Conservation (phyloP, 441 rosid genomes). For the Bocquillonia castaneifolia region DNA sequence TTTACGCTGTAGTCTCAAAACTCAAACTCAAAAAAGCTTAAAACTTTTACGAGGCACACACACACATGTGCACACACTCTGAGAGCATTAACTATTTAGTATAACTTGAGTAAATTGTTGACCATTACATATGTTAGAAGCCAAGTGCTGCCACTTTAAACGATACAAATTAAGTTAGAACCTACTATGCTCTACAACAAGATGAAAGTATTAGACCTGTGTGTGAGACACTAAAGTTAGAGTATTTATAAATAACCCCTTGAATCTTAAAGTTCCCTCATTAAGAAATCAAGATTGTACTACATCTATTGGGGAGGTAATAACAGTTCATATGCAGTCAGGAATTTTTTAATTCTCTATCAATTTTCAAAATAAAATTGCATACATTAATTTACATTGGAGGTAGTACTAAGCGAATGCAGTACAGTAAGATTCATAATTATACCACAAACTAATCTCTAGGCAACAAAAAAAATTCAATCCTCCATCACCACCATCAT, state of each 20-base stretch:
- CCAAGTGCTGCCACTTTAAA: not conserved
- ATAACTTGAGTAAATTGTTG: not conserved
- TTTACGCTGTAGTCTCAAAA: not conserved
- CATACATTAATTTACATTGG: not conserved
- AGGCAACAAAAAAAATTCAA: not conserved
- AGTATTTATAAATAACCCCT: not conserved
- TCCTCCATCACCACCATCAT: not conserved
- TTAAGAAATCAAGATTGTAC: not conserved
- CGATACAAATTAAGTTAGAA: not conserved
- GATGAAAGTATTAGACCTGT: not conserved
- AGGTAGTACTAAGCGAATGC: not conserved
- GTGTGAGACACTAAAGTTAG: not conserved
- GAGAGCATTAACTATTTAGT: not conserved
- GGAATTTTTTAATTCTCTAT: not conserved
- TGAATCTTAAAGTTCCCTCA: not conserved
- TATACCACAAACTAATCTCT: not conserved
- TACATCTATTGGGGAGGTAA: not conserved
- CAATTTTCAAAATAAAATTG: not conserved
- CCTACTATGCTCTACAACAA: not conserved
- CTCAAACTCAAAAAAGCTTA: not conserved
- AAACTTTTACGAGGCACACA: not conserved
- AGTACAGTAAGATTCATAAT: not conserved
- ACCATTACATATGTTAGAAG: not conserved
- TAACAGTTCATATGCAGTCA: not conserved
- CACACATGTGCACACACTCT: not conserved